These are phyloP conservation scores for Penicillium rolfsii DNA, from an alignment of 2,329 filamentous ascomycete species.

Conservation along the genomic window DNA sequence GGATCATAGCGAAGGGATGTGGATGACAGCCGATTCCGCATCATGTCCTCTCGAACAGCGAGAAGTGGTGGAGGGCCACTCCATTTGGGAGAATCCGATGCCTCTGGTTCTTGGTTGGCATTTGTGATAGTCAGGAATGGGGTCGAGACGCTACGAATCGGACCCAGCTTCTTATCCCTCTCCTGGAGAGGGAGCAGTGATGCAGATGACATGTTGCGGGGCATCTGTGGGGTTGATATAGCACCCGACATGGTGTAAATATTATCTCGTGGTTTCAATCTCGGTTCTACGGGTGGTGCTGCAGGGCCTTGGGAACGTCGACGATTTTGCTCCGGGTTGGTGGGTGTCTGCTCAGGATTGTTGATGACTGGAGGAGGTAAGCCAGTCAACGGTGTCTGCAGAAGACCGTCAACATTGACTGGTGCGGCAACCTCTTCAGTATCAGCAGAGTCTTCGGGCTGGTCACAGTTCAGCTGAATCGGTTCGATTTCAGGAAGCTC, in stretches of 20 bases:
- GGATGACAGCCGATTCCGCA: slow-evolving; percentile 47
- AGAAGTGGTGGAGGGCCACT: slow-evolving; percentile 53
- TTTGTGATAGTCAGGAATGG: slow-evolving; percentile 28
- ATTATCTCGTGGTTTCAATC: slow-evolving; percentile 14
- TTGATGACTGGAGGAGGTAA: slow-evolving; percentile 46
- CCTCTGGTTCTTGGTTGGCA: slow-evolving; percentile 19
- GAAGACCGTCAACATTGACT: slow-evolving; percentile 65
- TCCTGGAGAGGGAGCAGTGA: slow-evolving; percentile 14
- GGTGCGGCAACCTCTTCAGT: slow-evolving; percentile 61
- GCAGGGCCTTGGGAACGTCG: slow-evolving; percentile 21
- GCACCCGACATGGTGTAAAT: slow-evolving; percentile 10
- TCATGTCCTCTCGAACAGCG: slow-evolving; percentile 57
- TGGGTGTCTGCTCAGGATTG: slow-evolving; percentile 17
- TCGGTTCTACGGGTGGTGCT: slow-evolving; percentile 7
- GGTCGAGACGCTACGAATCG: slow-evolving; percentile 25
- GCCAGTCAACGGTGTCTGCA: slow-evolving; percentile 63
- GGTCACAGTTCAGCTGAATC: slow-evolving; percentile 40
- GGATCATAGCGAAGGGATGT: slow-evolving; percentile 40
- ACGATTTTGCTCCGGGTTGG: slow-evolving; percentile 21
- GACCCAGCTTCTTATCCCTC: slow-evolving; percentile 1
- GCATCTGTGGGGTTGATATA: slow-evolving; percentile 5
- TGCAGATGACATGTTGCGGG: slow-evolving; percentile 21
- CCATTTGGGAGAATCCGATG: slow-evolving; percentile 28
- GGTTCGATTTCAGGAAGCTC: slow-evolving; percentile 66
- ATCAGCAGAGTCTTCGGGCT: slow-evolving; percentile 34